Evolutionary conservation across 164 flowering plant genomes (phyloP).

Genomic region (Tetracentron sinense): DNA sequence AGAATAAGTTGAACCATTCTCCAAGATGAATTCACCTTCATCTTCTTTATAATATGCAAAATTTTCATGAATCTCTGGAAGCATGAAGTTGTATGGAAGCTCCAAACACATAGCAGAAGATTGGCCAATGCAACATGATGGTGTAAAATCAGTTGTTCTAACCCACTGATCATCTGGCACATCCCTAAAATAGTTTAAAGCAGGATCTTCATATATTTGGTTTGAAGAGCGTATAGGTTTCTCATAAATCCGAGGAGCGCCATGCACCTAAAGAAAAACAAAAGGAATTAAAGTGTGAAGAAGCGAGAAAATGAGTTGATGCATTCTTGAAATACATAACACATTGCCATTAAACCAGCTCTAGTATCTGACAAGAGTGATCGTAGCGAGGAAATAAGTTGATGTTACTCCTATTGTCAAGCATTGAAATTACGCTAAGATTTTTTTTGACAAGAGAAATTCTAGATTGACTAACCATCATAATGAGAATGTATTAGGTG

Average conservation of each 20-base stretch:
- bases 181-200: slow-evolving; percentile 39
- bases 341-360: no score
- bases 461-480: no score
- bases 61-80: slow-evolving; percentile 48
- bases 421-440: no score
- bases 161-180: slow-evolving; percentile 60
- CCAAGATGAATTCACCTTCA: slow-evolving; percentile 32
- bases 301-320: no score
- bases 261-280: no score
- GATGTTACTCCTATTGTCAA: no score
- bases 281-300: no score
- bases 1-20: slow-evolving; percentile 39
- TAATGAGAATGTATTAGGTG: no score
- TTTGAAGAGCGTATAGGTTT: slow-evolving; percentile 22
- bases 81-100: slow-evolving; percentile 34
- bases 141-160: slow-evolving; percentile 69
- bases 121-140: slow-evolving; percentile 55
- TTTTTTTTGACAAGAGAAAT: no score
- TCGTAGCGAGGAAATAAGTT: no score
- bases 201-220: slow-evolving; percentile 17
- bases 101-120: slow-evolving; percentile 77
- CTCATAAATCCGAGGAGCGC: slow-evolving; percentile 67
- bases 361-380: no score
- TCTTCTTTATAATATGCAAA: slow-evolving; percentile 45
- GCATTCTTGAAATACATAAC: no score